phyloP scores from a whole-genome alignment of 2,329 filamentous ascomycete species.

The Allantophomopsis lycopodina region DNA sequence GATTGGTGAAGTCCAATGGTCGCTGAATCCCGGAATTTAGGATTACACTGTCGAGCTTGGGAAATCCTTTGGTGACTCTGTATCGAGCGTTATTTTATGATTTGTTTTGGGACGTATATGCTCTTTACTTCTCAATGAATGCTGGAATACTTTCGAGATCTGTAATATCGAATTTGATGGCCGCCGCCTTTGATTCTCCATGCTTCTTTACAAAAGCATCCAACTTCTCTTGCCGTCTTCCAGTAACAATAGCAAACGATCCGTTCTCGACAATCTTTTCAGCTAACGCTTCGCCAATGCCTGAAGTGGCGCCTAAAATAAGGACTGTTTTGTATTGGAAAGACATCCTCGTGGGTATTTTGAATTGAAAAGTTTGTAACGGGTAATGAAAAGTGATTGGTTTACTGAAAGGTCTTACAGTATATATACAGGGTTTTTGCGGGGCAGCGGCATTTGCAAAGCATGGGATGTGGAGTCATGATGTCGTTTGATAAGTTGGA shows the following conservation, averaged over 20 bases:
- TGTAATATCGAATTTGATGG: slow-evolving; percentile 30
- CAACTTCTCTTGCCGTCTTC: slow-evolving; percentile 35
- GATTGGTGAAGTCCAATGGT: slow-evolving; percentile 30
- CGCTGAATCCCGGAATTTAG: slow-evolving; percentile 43
- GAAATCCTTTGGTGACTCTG: slow-evolving; percentile 23
- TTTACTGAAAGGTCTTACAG: too few relatives aligned
- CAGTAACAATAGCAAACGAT: slow-evolving; percentile 36
- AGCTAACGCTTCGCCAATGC: slow-evolving; percentile 33
- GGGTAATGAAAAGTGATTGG: too few relatives aligned
- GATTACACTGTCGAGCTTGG: slow-evolving; percentile 39
- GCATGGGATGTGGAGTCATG: too few relatives aligned
- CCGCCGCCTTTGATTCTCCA: slow-evolving; percentile 25
- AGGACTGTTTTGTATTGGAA: slow-evolving; percentile 41
- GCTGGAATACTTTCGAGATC: slow-evolving; percentile 25
- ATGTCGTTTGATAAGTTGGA: too few relatives aligned
- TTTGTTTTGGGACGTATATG: not conserved
- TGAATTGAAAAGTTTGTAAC: too few relatives aligned
- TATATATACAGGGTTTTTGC: too few relatives aligned
- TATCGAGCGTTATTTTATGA: not conserved
- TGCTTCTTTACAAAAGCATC: slow-evolving; percentile 30
- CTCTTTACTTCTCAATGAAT: slow-evolving; percentile 22
- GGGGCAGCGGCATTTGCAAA: too few relatives aligned
- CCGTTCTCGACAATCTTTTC: slow-evolving; percentile 29
- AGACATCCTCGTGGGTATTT: slow-evolving; percentile 21
- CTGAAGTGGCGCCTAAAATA: slow-evolving; percentile 37